These are phyloP conservation scores for Microbotryomycetes sp. DNA, from an alignment of 1,284 basidiomycete genomes.

Conservation along the genomic window DNA sequence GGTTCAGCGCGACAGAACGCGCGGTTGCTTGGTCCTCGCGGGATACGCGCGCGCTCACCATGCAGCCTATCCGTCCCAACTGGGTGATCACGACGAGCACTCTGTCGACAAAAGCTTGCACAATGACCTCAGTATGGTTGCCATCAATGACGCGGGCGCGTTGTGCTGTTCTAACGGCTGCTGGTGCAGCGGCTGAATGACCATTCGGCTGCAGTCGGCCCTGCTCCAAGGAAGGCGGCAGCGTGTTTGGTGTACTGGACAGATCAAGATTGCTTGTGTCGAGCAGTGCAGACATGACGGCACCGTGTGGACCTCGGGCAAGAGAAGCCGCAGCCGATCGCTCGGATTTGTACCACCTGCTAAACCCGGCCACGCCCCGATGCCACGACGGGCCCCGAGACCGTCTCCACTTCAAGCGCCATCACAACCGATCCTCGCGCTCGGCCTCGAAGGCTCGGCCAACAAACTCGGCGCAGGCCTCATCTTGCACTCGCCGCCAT, in stretches of 20 bases:
- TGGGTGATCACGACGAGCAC: constrained; percentile 76
- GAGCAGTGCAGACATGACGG: constrained; percentile 14
- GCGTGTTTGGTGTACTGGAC: constrained; percentile 46
- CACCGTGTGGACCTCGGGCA: not conserved
- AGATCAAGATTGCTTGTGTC: constrained; percentile 23
- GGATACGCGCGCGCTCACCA: constrained; percentile 53
- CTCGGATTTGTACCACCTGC: not conserved
- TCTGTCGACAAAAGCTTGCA: constrained; percentile 72
- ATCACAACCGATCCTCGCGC: constrained; percentile 39
- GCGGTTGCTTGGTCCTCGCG: too few species aligned
- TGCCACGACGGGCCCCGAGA: not conserved
- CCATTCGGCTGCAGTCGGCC: not conserved
- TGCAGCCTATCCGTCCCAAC: constrained; percentile 71
- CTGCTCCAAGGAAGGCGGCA: constrained; percentile 55
- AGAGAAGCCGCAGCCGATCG: not conserved
- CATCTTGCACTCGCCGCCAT: constrained; percentile 64
- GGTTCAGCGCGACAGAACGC: too few species aligned
- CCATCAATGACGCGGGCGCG: constrained; percentile 51
- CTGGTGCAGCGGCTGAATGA: constrained; percentile 59
- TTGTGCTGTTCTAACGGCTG: constrained; percentile 48
- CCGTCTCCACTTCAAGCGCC: not conserved
- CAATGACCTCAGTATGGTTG: constrained; percentile 59
- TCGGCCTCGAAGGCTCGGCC: constrained; percentile 89
- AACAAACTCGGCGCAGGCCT: constrained; percentile 98
- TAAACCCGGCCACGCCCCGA: not conserved